Conservation (phyloP, 2,329 filamentous ascomycete genomes). For the Akanthomyces dipterigenus region DNA sequence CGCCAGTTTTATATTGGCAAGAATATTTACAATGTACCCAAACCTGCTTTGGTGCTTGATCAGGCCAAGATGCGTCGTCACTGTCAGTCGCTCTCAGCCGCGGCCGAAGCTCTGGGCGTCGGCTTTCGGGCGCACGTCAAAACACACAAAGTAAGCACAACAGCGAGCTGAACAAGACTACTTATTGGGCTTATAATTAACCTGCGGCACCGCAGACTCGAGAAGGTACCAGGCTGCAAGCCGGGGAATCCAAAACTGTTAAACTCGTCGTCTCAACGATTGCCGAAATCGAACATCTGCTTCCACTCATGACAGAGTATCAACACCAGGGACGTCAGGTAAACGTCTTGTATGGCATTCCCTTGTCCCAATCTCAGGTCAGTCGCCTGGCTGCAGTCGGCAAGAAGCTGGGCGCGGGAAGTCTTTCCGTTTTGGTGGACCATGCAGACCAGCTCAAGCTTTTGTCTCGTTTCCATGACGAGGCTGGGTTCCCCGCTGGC, state of each 20-base stretch:
- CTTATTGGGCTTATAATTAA: rapidly evolving
- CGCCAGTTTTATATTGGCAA: conserved; percentile 22
- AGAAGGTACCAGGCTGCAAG: conserved; percentile 48
- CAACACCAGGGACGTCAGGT: conserved; percentile 14
- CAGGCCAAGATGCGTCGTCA: conserved; percentile 45
- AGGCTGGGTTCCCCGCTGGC: conserved; percentile 23
- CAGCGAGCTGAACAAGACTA: neutral
- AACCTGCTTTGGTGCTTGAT: conserved; percentile 52
- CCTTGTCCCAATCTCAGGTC: conserved; percentile 47
- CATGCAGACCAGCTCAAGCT: conserved; percentile 40
- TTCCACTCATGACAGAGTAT: conserved; percentile 41
- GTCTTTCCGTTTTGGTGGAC: conserved; percentile 51
- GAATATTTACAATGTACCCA: conserved; percentile 32
- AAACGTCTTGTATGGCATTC: conserved; percentile 53
- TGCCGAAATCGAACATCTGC: conserved; percentile 49
- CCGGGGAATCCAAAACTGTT: conserved; percentile 34
- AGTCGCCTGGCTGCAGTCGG: conserved; percentile 41
- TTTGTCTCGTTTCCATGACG: conserved; percentile 24
- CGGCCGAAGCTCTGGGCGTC: conserved; percentile 40
- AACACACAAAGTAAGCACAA: conserved; percentile 50
- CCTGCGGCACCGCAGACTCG: conserved; percentile 35
- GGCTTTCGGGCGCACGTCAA: conserved; percentile 58
- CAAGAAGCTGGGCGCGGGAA: conserved; percentile 34
- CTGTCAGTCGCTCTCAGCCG: conserved; percentile 49
- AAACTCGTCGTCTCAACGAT: conserved; percentile 56